Evolutionary conservation across 176 grass and related monocot species (phyloP).

Genomic region (Paspalum notatum): DNA sequence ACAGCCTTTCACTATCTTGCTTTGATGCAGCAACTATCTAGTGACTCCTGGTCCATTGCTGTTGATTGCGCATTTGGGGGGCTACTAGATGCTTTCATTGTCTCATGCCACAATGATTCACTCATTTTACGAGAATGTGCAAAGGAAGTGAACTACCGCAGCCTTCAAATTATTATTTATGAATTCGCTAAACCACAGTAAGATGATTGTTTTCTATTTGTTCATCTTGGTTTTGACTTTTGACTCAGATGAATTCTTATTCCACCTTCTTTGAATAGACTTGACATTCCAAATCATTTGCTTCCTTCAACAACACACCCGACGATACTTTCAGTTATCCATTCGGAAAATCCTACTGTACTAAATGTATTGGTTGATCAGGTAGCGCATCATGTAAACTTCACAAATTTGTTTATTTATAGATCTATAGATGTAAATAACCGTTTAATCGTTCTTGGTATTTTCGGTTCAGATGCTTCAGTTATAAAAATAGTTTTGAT

Average conservation of each 20-base stretch:
- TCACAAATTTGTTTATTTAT: neutral
- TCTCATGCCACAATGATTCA: slow-evolving; percentile 72
- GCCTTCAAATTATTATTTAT: slow-evolving; percentile 84
- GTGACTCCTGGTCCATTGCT: slow-evolving; percentile 80
- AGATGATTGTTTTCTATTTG: slow-evolving; percentile 26
- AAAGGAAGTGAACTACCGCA: slow-evolving; percentile 62
- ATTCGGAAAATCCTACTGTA: slow-evolving; percentile 67
- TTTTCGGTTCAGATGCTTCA: neutral
- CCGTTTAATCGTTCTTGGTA: neutral
- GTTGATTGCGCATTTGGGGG: slow-evolving; percentile 68
- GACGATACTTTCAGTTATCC: slow-evolving; percentile 72
- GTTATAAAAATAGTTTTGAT: slow-evolving; percentile 15
- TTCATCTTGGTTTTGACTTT: slow-evolving; percentile 12
- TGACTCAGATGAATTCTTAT: slow-evolving; percentile 32
- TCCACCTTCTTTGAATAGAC: slow-evolving; percentile 39
- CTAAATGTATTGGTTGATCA: slow-evolving; percentile 92
- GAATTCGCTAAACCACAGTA: slow-evolving; percentile 74
- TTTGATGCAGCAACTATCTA: slow-evolving; percentile 64
- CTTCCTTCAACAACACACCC: slow-evolving; percentile 73
- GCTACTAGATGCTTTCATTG: slow-evolving; percentile 88
- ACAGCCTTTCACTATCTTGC: neutral
- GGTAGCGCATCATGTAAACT: slow-evolving; percentile 41
- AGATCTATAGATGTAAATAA: neutral
- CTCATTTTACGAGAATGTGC: slow-evolving; percentile 75
- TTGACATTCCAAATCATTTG: slow-evolving; percentile 56